Evolutionary conservation across 1,284 basidiomycete genomes (phyloP), one percentile per base, ranked within the genome.

Genomic region (Earliella scabrosa): DNA sequence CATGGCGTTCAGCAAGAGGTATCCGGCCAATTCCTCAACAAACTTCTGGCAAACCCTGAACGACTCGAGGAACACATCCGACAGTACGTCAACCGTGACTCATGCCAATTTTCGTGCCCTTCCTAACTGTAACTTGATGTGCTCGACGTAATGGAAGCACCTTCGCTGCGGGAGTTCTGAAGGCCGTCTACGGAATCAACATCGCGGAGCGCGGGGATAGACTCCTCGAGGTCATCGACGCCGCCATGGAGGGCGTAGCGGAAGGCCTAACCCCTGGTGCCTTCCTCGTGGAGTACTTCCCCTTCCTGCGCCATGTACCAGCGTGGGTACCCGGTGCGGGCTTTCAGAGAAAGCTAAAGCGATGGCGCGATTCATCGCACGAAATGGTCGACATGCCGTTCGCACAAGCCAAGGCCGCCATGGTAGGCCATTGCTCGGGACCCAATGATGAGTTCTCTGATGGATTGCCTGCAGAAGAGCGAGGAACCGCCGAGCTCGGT

Each of bases 311-410:
- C 38, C 41, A 66, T 46, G 54, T 70, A 14, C 69, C 69, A 16
- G 46, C 38, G 14, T 71, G 70, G 70, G 24, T 70, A 7, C 69
- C 68, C 14, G 69, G 69, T 0, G 63, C 68, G 10, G 63, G 62
- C 23, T 67, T 65, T 48, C 60, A 68, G 54, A 58, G 46, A 34
- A 53, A 40, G 38, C 46, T 59, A 65, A 73, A 61, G 38, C 65
- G 69, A 61, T 66, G 65, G 60, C 50, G 63, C 11, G 48, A 56
- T 16, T 44, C 52, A 26, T 54, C 58, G 23, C 49, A 57, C 39
- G 47, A 41, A 58, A 60, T 63, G 54, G 56, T 61, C 35, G 56
- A 65, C 32, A 40, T 58, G 27, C 58, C 63, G 6, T 61, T 58
- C 32, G 53, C 52, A 11, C 49, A 56, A 36, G 60, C 59, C 20